Percentiles rank a stretch among this genome's conserved stretches.
phyloP scores from a whole-genome alignment of 345 rosid species.

The Aquilaria malaccensis region DNA sequence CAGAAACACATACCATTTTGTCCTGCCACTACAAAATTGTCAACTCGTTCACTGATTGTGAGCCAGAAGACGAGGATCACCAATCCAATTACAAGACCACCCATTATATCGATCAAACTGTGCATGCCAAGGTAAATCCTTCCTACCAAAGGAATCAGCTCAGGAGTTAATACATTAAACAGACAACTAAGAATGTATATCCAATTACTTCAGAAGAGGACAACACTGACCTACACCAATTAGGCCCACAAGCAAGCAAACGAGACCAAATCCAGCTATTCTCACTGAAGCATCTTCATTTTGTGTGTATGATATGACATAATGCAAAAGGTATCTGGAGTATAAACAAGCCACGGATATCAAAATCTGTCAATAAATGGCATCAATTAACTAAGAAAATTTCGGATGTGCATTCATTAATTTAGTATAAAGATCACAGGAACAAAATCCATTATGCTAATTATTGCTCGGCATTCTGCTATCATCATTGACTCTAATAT shows the following conservation, averaged over 20 bases:
- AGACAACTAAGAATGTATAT: conserved; percentile 4
- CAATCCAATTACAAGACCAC: conserved; percentile 73
- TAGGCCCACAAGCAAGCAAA: conserved; percentile 60
- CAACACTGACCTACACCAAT: conserved; percentile 56
- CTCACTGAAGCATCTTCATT: conserved; percentile 25
- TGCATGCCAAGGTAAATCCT: conserved; percentile 99
- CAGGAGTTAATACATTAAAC: conserved; percentile 4
- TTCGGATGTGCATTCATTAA: too few relatives aligned
- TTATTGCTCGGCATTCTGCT: too few relatives aligned
- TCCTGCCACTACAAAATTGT: conserved; percentile 61
- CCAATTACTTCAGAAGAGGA: conserved; percentile 10
- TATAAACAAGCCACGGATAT: neutral
- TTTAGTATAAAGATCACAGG: too few relatives aligned
- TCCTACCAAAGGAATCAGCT: conserved; percentile 52
- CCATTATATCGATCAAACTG: conserved; percentile 69
- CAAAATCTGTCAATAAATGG: too few relatives aligned
- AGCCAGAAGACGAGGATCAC: conserved; percentile 71
- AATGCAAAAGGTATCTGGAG: conserved; percentile 67
- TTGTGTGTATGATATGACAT: conserved; percentile 40
- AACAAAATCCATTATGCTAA: too few relatives aligned
- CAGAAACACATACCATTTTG: conserved; percentile 54
- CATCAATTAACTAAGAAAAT: too few relatives aligned
- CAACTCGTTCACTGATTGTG: conserved; percentile 43
- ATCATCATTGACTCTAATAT: too few relatives aligned
- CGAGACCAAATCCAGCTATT: conserved; percentile 49